Percentiles rank a stretch among this genome's conserved stretches.
Evolutionary conservation across 768 basidiomycete genomes (phyloP).

Genomic region (Paxillus involutus): DNA sequence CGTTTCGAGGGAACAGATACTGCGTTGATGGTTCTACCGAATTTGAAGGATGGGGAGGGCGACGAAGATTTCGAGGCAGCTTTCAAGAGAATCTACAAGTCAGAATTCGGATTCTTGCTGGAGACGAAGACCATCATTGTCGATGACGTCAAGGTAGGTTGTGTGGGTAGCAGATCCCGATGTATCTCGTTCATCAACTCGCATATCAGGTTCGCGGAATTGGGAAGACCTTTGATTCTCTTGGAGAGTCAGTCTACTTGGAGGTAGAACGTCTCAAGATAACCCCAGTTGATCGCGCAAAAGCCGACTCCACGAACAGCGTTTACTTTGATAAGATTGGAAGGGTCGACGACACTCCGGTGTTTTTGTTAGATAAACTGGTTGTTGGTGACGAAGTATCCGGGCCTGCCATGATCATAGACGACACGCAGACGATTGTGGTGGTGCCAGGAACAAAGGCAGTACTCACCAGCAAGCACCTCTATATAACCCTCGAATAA

Average conservation of each 20-base stretch:
- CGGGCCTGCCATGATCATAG: constrained; percentile 94
- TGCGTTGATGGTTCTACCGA: constrained; percentile 79
- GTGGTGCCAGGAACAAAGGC: constrained; percentile 73
- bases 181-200: background rate
- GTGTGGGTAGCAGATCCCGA: background rate
- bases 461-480: constrained; percentile 65
- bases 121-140: constrained; percentile 83
- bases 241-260: constrained; percentile 76
- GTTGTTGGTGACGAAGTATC: constrained; percentile 67
- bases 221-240: constrained; percentile 83
- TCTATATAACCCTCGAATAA: constrained; percentile 50
- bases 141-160: constrained; percentile 83
- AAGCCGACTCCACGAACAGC: constrained; percentile 54
- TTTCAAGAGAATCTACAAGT: constrained; percentile 78
- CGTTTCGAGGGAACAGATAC: constrained; percentile 94
- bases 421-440: constrained; percentile 94
- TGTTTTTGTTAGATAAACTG: constrained; percentile 69
- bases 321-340: constrained; percentile 86
- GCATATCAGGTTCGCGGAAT: constrained; percentile 72
- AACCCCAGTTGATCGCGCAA: constrained; percentile 35
- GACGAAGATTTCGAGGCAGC: constrained; percentile 74
- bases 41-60: constrained; percentile 47
- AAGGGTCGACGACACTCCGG: constrained; percentile 75
- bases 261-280: constrained; percentile 61
- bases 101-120: constrained; percentile 90